Conservation (phyloP, 2,329 filamentous ascomycete genomes). For the Aureobasidium sp. region DNA sequence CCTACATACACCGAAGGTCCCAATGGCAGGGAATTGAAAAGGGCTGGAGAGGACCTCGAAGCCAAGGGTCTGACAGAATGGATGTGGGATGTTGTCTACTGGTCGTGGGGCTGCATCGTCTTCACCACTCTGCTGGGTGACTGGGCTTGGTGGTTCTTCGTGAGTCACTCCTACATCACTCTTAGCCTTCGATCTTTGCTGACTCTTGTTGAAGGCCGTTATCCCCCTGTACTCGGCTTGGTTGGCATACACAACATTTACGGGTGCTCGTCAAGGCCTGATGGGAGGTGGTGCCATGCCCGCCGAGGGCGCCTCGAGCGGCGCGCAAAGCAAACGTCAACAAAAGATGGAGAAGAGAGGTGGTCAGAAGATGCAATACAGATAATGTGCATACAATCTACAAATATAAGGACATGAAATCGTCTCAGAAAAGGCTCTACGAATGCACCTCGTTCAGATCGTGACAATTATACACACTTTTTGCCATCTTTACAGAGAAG, state of each 20-base stretch:
- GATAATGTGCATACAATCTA: constrained; percentile 23
- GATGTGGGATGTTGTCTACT: constrained; percentile 95
- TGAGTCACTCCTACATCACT: constrained; percentile 17
- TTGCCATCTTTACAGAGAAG: not conserved
- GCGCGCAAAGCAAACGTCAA: constrained; percentile 39
- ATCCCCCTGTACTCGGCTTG: constrained; percentile 40
- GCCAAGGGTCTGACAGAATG: constrained; percentile 89
- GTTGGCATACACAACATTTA: constrained; percentile 38
- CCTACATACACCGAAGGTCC: constrained; percentile 56
- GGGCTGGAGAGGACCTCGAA: constrained; percentile 77
- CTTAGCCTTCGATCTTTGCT: not conserved
- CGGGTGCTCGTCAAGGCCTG: constrained; percentile 35
- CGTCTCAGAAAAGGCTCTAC: not conserved
- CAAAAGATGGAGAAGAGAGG: constrained; percentile 45
- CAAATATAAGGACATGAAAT: not conserved
- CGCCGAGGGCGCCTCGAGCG: constrained; percentile 16
- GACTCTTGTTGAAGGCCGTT: constrained; percentile 19
- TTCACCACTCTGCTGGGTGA: constrained; percentile 74
- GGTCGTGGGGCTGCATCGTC: constrained; percentile 73
- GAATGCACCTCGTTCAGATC: constrained; percentile 6
- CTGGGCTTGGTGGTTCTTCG: constrained; percentile 61
- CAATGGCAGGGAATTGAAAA: constrained; percentile 57
- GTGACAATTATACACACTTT: constrained; percentile 4
- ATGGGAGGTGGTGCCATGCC: constrained; percentile 32
- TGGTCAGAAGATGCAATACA: constrained; percentile 40